A percentile compares a stretch with the other conserved stretches of the same genome.
Conservation (phyloP, 371 early-diverging fungal species). For the Cladochytrium tenue region DNA sequence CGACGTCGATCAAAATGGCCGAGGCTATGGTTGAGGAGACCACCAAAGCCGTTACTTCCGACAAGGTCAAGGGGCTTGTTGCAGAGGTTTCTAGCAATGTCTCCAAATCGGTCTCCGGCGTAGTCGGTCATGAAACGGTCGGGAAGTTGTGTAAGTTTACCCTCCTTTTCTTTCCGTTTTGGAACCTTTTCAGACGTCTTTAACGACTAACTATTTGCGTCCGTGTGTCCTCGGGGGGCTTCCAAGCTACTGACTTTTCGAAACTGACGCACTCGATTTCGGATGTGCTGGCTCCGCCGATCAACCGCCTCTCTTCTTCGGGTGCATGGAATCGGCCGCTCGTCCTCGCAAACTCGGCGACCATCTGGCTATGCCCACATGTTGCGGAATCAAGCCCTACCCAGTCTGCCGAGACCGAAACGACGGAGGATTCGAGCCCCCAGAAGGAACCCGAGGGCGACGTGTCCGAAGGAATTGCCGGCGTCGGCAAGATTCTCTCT, state of each 20-base stretch:
- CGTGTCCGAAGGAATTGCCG: no score
- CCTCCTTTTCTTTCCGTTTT: no score
- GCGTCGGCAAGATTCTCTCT: no score
- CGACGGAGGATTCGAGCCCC: no score
- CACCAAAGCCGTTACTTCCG: slow-evolving; percentile 21
- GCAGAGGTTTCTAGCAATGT: slow-evolving; percentile 18
- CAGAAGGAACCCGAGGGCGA: no score
- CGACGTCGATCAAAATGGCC: slow-evolving; percentile 22
- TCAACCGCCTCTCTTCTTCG: no score
- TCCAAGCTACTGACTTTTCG: slow-evolving; percentile 13
- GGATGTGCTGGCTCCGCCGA: slow-evolving; percentile 26
- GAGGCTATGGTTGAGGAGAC: slow-evolving; percentile 29
- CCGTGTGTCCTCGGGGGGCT: no score
- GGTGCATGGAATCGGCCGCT: not conserved
- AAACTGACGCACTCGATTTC: slow-evolving; percentile 15
- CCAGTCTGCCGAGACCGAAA: no score
- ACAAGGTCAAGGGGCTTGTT: slow-evolving; percentile 27
- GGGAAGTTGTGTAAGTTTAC: slow-evolving; percentile 15
- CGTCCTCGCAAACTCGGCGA: slow-evolving; percentile 16
- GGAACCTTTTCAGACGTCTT: no score
- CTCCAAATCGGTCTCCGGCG: slow-evolving; percentile 15
- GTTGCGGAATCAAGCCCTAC: slow-evolving; percentile 11
- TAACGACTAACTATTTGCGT: no score
- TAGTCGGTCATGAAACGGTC: slow-evolving; percentile 23
- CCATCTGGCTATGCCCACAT: slow-evolving; percentile 28